These are phyloP conservation scores for Arxiozyma slooffiae DNA, from an alignment of 1,139 yeast species.

Conservation along the genomic window DNA sequence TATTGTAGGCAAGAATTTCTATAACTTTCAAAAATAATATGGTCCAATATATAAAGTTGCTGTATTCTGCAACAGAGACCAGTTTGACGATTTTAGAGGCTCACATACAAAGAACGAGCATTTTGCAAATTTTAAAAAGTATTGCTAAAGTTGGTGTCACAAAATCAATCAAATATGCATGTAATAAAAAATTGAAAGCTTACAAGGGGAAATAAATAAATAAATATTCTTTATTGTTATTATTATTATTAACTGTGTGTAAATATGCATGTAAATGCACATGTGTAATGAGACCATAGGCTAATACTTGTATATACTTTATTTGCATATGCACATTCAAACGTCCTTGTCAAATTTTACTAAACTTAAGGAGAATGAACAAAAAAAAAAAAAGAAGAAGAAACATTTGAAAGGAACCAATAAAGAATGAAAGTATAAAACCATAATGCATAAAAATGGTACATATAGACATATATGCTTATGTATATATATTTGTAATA, in stretches of 20 bases:
- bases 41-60: conserved; percentile 51
- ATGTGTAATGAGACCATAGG: neutral
- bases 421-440: neutral
- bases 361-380: neutral
- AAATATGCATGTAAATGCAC: neutral
- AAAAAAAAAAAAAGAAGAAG: no score
- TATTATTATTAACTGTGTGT: neutral
- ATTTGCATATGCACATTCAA: neutral
- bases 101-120: conserved; percentile 61
- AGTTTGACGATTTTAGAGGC: conserved; percentile 38
- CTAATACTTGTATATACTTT: neutral
- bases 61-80: conserved; percentile 22
- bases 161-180: conserved; percentile 65
- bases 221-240: neutral
- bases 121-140: conserved; percentile 74
- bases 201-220: conserved; percentile 1
- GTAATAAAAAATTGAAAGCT: conserved; percentile 49
- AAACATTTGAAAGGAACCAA: no score
- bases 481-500: neutral
- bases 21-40: conserved; percentile 60
- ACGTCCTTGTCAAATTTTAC: neutral
- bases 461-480: neutral
- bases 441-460: neutral
- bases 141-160: conserved; percentile 73
- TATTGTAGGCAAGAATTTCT: conserved; percentile 70